Evolutionary conservation across 768 basidiomycete species (phyloP), one percentile per base, ranked within the genome.

Genomic region (Podaxis sp.): DNA sequence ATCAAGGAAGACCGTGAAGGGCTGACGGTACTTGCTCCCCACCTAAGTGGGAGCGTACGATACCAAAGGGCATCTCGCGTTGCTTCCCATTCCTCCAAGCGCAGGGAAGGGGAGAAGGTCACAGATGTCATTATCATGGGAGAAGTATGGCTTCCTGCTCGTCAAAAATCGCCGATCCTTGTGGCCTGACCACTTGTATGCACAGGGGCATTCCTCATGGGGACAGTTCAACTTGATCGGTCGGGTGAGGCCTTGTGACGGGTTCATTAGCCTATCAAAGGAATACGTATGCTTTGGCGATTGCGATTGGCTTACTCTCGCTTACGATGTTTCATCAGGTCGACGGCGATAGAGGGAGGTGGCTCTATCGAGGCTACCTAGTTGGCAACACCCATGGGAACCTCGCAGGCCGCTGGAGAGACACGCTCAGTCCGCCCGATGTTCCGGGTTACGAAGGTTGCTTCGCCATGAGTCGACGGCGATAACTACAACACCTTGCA

Each of bases 171-270:
- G 56, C 44, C 40, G 13, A 44, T 48, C 37, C 48, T 48, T 33
- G 33, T 33, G 33, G 33, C 33, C 33, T 67, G 40, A 62, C 11
- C 24, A 50, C 15, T 62, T 60, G 28, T 65, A 57, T 50, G 58
- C 20, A 20, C 62, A 93, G 91, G 93, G 93, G 4, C 94, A 95
- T 74, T 95, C 93, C 7, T 87, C 92, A 13, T 96, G 93, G 93
- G 93, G 94, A 24, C 87, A 91, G 66, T 96, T 95, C 75, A 87
- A 81, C 62, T 73, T 96, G 26, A 76, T 88, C 3, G 93, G 94
- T 40, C 84, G 93, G 17, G 82, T 96, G n/a, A 79, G 94, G 60
- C 84, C 88, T 15, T 86, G 83, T 68, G 93, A 95, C 71, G 93
- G 93, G 7, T 84, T 93, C 66, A 80, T 95, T 56, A 90, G 84